Base-by-base conservation (phyloP, 2,329 filamentous ascomycete genomes). In the Talaromyces sp. region DNA sequence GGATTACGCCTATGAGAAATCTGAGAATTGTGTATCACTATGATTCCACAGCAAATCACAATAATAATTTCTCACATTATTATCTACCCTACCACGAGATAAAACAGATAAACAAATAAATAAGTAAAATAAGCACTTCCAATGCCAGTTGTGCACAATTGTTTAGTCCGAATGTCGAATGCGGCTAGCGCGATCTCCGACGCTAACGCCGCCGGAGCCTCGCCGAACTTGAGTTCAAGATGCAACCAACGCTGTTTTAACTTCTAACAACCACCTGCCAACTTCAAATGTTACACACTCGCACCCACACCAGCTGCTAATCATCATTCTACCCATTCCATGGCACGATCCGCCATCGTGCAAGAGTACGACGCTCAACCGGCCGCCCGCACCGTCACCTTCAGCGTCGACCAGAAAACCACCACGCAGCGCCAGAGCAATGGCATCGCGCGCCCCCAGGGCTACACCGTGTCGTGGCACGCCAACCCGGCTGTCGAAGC, bases 401-500 rank as follows among this genome's bases (percentile, higher is more conserved):
- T 79, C 75, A 84, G 72, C 39, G 67, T 78, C 66, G 78, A 81
- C 64, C 74, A 78, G 36, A 83, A 86, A 65, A 81, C 85, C 67
- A 73, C 78, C 55, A 73, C 78, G 59, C 81, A 84, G 66, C 80
- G 83, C 47, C 81, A 85, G 63, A 76, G 81, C 64, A 81, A 91
- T 75, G 88, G 87, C 67, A 91, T 97, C 70, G 85, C 87, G 58
- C 85, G 87, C 39, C 93, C 93, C 1, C 88, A 89, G 71, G 93
- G 92, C 67, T 93, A 96, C 78, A 92, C 85, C 33, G 93, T 99
- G 54, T 97, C 93, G 10, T 98, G 93, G 77, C 95, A 99, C 75
- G 92, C 92, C 78, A 97, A 97, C 71, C 91, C 93, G 1, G 88
- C 91, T 63, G 96, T 98, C 73, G 95, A 99, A 78, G 90, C 90